Percentiles rank a stretch among this genome's conserved stretches.
Evolutionary conservation across 2,329 filamentous ascomycete species (phyloP).

Genomic region (Pseudogymnoascus sp.): DNA sequence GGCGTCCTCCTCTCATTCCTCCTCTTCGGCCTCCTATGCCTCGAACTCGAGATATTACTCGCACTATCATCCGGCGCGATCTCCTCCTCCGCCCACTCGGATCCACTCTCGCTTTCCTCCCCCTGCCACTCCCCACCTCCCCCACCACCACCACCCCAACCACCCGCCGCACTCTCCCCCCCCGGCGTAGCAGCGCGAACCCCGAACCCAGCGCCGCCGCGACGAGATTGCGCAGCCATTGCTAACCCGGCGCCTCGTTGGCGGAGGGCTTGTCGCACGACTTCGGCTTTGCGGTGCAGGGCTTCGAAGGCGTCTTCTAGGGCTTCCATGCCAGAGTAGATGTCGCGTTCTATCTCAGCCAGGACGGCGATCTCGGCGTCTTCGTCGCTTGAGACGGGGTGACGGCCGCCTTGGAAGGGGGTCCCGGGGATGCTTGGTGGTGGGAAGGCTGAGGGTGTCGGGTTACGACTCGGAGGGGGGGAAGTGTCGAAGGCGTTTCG

Average conservation of each 20-base stretch:
- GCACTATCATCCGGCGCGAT: constrained; percentile 72
- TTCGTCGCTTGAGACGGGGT: constrained; percentile 78
- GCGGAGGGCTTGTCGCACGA: constrained; percentile 67
- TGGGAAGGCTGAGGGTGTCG: constrained; percentile 44
- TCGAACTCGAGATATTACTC: constrained; percentile 68
- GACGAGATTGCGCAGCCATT: constrained; percentile 24
- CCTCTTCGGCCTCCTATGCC: constrained; percentile 58
- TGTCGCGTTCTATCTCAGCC: constrained; percentile 85
- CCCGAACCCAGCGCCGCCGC: constrained; percentile 13
- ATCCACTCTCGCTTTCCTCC: constrained; percentile 30
- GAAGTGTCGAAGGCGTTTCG: constrained; percentile 6
- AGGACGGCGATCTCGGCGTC: constrained; percentile 86
- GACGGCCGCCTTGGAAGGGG: constrained; percentile 29
- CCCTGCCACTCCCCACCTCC: constrained; percentile 14
- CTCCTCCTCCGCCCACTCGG: constrained; percentile 40
- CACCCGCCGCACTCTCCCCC: constrained; percentile 18
- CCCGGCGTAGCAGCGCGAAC: constrained; percentile 38
- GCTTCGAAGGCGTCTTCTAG: constrained; percentile 91
- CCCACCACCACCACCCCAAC: constrained; percentile 21
- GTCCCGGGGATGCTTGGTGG: constrained; percentile 36
- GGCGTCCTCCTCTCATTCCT: constrained; percentile 62
- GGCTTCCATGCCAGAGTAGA: constrained; percentile 88
- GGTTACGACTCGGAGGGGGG: not conserved
- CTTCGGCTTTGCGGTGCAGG: constrained; percentile 77
- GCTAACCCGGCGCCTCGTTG: constrained; percentile 70